Evolutionary conservation across 371 early-diverging fungal genomes (phyloP), one percentile per base, ranked within the genome.

Genomic region (Circinella umbellata): DNA sequence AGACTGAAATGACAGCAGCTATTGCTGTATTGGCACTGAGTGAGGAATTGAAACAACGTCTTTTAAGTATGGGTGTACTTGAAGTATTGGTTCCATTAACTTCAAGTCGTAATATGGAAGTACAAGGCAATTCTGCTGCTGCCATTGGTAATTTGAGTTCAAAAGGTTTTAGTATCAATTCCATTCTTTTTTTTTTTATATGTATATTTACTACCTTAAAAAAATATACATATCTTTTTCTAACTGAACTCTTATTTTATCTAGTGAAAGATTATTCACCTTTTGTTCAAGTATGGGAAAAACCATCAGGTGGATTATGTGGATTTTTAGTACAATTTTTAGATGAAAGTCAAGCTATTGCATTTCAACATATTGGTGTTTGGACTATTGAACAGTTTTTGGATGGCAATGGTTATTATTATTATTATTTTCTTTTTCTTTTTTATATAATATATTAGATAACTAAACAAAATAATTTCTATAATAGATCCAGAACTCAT

Each of bases 331-430:
- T 86, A 13, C 81, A 83, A 46, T 95, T 95, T 76, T 75, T 94
- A 38, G 82, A 81, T 20, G 89, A 90, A 62, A 83, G 84, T 36
- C 83, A 84, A 55, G 94, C 92, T 65, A 77, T 88, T 66, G 90
- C 92, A 18, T 92, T 93, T 72, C 92, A 92, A 70, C 94, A 94
- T 70, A 92, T 95, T 73, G 94, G 93, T 8, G 87, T 95, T n/a
- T 95, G 96, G 96, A 94, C 95, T 15, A 87, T 95, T 68, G 90
- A 93, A 39, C 93, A 94, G 78, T 91, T 94, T 73, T 73, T 93
- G 67, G 93, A 94, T 67, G 89, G 88, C 11, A 81, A 75, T 62
- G 86, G 90, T 82, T 76, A 68, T 34, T 59, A 69, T 18, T 63
- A 65, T 64, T 68, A 5, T 15, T n/a, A 59, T 3, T 69, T 46